Evolutionary conservation across 352 stramenopile species (phyloP).

Genomic region (Phytophthora sansomeana): DNA sequence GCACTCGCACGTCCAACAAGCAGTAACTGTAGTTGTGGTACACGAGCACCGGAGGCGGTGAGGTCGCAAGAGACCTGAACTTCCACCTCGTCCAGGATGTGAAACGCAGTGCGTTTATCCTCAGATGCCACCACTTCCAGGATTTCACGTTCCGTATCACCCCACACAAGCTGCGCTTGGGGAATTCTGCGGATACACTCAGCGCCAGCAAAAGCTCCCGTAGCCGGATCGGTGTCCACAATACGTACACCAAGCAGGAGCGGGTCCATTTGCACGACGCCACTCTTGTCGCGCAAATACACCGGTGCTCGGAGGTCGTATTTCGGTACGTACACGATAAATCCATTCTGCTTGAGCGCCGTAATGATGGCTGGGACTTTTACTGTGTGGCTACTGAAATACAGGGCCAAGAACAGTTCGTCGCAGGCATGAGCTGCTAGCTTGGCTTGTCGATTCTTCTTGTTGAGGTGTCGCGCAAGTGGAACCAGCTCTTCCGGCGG

Average conservation of each 20-base stretch:
- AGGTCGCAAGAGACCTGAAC: conserved; percentile 86
- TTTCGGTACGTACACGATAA: conserved; percentile 93
- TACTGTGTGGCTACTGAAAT: conserved; percentile 91
- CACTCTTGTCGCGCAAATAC: conserved; percentile 90
- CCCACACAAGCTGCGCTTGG: conserved; percentile 50
- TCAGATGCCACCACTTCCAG: conserved; percentile 38
- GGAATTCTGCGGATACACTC: conserved; percentile 75
- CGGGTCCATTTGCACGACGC: conserved; percentile 86
- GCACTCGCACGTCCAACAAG: conserved; percentile 66
- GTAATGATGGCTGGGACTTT: conserved; percentile 90
- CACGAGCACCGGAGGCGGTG: conserved; percentile 65
- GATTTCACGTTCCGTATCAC: conserved; percentile 37
- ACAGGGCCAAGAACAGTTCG: conserved; percentile 93
- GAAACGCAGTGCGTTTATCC: conserved; percentile 44
- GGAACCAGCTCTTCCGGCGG: conserved; percentile 72
- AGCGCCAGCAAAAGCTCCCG: conserved; percentile 61
- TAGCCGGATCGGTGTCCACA: conserved; percentile 64
- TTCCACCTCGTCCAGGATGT: conserved; percentile 78
- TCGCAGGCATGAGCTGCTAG: conserved; percentile 90
- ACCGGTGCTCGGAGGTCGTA: conserved; percentile 93
- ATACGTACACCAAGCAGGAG: conserved; percentile 76
- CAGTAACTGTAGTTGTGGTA: conserved; percentile 79
- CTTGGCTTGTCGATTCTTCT: conserved; percentile 92
- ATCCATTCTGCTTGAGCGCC: conserved; percentile 91
- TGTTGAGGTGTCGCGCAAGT: conserved; percentile 90